phyloP scores from a whole-genome alignment of 768 basidiomycete species.

The Crepidotus variabilis region DNA sequence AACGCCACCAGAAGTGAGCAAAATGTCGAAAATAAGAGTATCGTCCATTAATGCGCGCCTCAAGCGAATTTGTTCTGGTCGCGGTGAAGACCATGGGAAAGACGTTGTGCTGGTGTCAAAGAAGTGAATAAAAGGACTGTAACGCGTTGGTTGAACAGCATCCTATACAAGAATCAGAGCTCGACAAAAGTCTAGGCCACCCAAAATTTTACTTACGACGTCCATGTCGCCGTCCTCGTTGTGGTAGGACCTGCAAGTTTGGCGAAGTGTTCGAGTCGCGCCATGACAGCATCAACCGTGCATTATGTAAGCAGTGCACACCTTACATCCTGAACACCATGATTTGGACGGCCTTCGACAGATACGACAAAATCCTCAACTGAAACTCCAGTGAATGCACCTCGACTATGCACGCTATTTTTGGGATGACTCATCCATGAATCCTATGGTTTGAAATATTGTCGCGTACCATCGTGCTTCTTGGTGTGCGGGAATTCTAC shows the following conservation, averaged over 20 bases:
- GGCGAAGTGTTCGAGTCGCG: not conserved
- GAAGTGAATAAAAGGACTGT: slow-evolving; percentile 25
- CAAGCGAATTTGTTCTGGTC: slow-evolving; percentile 54
- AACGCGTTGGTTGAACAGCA: slow-evolving; percentile 12
- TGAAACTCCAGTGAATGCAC: not conserved
- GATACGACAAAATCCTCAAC: not conserved
- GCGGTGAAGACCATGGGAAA: slow-evolving; percentile 59
- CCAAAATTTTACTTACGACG: slow-evolving; percentile 14
- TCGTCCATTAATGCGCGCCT: slow-evolving; percentile 61
- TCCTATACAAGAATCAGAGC: slow-evolving; percentile 15
- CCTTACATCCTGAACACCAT: no score
- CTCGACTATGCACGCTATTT: no score
- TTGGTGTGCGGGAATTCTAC: no score
- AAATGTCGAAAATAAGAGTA: slow-evolving; percentile 68
- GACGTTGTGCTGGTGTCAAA: slow-evolving; percentile 48
- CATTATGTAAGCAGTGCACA: not conserved
- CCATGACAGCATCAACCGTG: not conserved
- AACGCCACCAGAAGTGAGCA: slow-evolving; percentile 64
- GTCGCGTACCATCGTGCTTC: no score
- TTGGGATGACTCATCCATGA: slow-evolving; percentile 16
- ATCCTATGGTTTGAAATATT: no score
- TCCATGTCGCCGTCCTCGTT: slow-evolving; percentile 14
- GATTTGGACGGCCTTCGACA: not conserved
- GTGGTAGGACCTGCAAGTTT: not conserved
- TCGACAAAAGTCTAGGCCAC: not conserved